Evolutionary conservation across 2,329 filamentous ascomycete species (phyloP), one percentile per base, ranked within the genome.

Genomic region (Fusarium sublunatum): DNA sequence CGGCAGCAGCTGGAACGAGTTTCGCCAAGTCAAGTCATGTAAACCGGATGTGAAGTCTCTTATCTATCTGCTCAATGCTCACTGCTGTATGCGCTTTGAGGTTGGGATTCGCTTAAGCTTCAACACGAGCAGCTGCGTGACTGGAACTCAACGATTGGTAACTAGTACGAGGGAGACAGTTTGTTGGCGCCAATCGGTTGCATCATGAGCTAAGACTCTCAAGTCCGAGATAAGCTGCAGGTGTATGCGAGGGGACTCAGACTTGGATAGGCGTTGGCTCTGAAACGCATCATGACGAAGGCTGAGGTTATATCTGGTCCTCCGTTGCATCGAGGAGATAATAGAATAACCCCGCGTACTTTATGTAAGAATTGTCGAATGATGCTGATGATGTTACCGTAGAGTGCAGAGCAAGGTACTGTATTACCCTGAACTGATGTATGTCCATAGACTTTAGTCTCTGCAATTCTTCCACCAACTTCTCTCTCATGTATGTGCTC

Each of bases 281-380:
- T 42, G 38, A 59, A 63, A 59, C 53, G 61, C 48, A 65, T 43
- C 41, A 65, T 65, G 62, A 65, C 62, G 62, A 49, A 35, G 31
- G 28, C 43, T 52, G 41, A 43, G 42, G 46, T 50, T 46, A 45
- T 24, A 48, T 55, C 31, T 53, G 34, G 10, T 36, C 25, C 5
- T 46, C 25, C 19, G 39, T 50, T 61, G 40, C 57, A 51, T 61
- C 40, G 24, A 40, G 43, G 19, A 19, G 19, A 19, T 19, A 19
- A 19, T 19, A 19, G 19, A 19, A 19, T 19, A 19, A 19, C 19
- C 19, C 19, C 19, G 19, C 19, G 19, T 19, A 19, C 19, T 19
- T 19, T 19, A 19, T 19, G 19, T 19, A 19, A 19, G 19, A 19
- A 19, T 19, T 19, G 19, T 28, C 11, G 47, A 47, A 31, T 7